Evolutionary conservation across 805 yeast species (phyloP).

Genomic region (Starmerella stigmatis): DNA sequence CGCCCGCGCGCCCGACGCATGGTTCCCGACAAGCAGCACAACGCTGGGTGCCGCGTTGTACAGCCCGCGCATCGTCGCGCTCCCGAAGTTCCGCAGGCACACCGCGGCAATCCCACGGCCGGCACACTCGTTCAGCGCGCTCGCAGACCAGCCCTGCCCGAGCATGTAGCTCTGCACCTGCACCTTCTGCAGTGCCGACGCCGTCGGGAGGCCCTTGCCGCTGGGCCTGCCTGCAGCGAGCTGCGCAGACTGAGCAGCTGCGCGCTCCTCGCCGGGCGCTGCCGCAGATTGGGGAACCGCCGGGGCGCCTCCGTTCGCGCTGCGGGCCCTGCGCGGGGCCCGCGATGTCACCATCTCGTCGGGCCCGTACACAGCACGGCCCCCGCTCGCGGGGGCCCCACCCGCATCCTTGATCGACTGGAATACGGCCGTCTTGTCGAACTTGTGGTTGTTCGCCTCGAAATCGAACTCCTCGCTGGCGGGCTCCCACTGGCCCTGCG

Average conservation of each 20-base stretch:
- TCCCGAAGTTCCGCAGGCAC: not conserved
- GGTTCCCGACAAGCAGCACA: not conserved
- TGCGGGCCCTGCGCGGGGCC: not conserved
- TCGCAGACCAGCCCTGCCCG: conserved; percentile 6
- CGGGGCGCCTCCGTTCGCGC: not conserved
- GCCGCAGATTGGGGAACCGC: not conserved
- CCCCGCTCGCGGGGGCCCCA: not conserved
- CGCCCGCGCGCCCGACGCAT: conserved; percentile 4
- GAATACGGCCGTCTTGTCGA: conserved; percentile 2
- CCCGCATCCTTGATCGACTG: not conserved
- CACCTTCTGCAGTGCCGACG: conserved; percentile 3
- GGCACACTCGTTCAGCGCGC: not conserved
- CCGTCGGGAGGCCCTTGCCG: not conserved
- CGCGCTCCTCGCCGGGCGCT: not conserved
- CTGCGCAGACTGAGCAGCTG: no score
- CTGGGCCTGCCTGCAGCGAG: no score
- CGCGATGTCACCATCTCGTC: not conserved
- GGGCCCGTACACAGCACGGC: conserved; percentile 1
- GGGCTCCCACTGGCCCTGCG: not conserved
- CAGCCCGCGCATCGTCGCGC: no score
- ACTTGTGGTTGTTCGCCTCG: conserved; percentile 3
- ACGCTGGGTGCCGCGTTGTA: no score
- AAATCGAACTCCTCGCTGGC: conserved; percentile 1
- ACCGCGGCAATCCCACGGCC: conserved; percentile 2
- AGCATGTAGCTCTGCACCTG: conserved; percentile 9